Base-by-base conservation (phyloP, 495 filamentous ascomycete species). In the Aspergillus indologenus region DNA sequence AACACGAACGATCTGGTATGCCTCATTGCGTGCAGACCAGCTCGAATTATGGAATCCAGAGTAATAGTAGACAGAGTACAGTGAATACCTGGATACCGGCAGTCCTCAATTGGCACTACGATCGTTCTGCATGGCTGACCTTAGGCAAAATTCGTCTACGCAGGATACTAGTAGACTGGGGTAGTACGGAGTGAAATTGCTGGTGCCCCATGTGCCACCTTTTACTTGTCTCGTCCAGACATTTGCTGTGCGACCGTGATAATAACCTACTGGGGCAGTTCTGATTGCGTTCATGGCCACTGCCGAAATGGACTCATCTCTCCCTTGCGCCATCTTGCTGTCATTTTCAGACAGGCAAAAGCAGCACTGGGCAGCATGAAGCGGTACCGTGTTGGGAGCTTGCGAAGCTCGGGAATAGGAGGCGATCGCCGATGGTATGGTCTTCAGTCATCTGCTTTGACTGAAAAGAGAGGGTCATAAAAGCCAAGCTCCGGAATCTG, bases 401-500 rank as follows among this genome's bases (percentile, higher is more conserved):
- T 51, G 17, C 23, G 48, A 18, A 29, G 18, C 4, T 40, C 55
- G 9, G 18, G 45, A 40, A 46, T 57, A 57, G 54, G 57, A 56
- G 56, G 59, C 48, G 57, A 44, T 48, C 57, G 45, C 34, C 31
- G 26, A 59, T 45, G 24, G 40, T 46, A 52, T 54, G 22, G 44
- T 49, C 24, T 34, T 17, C 23, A 23, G 26, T 29, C 26, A 29
- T 9, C 26, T 29, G 26, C 26, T 29, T 29, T n/a, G n/a, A n/a
- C n/a, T n/a, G n/a, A n/a, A n/a, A n/a, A n/a, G n/a, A n/a, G n/a
- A n/a, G n/a, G n/a, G n/a, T n/a, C n/a, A n/a, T n/a, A n/a, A n/a
- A n/a, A n/a, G n/a, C n/a, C n/a, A n/a, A n/a, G n/a, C n/a, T n/a
- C n/a, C 34, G 12, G 34, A 15, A 7, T 7, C 34, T 40, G n/a